phyloP scores from a whole-genome alignment of 805 yeast genomes.

The Candida maesae region DNA sequence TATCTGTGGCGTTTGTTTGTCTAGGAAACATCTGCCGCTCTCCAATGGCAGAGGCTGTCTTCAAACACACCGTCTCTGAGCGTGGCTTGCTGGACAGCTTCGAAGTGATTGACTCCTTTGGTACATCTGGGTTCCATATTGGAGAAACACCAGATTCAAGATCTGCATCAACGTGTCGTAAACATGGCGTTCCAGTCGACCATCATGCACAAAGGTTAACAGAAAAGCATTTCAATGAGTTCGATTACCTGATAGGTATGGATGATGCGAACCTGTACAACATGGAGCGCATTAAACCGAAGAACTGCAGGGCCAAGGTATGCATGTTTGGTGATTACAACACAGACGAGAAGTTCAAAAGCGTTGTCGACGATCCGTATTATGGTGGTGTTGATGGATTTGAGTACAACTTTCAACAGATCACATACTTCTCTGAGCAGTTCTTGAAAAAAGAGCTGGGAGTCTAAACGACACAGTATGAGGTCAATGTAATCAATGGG shows the following conservation, averaged over 20 bases:
- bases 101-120: constrained; percentile 73
- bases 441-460: constrained; percentile 53
- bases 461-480: too few species aligned
- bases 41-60: constrained; percentile 97
- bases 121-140: constrained; percentile 79
- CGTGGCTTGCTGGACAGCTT: constrained; percentile 44
- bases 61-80: constrained; percentile 57
- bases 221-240: constrained; percentile 46
- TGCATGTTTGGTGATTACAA: constrained; percentile 81
- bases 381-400: constrained; percentile 87
- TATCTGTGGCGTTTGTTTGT: constrained; percentile 85
- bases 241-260: constrained; percentile 71
- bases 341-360: constrained; percentile 43
- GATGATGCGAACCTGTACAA: constrained; percentile 56
- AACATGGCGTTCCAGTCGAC: constrained; percentile 67
- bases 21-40: constrained; percentile 93
- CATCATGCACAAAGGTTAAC: constrained; percentile 73
- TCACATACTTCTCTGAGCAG: constrained; percentile 68
- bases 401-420: constrained; percentile 72
- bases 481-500: too few species aligned
- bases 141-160: constrained; percentile 84
- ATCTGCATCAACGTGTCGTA: constrained; percentile 60
- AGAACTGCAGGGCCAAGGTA: constrained; percentile 43
- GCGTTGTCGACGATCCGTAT: constrained; percentile 84
- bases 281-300: constrained; percentile 51